Base-by-base conservation (phyloP, 768 basidiomycete species). In the Panellus pusillus region DNA sequence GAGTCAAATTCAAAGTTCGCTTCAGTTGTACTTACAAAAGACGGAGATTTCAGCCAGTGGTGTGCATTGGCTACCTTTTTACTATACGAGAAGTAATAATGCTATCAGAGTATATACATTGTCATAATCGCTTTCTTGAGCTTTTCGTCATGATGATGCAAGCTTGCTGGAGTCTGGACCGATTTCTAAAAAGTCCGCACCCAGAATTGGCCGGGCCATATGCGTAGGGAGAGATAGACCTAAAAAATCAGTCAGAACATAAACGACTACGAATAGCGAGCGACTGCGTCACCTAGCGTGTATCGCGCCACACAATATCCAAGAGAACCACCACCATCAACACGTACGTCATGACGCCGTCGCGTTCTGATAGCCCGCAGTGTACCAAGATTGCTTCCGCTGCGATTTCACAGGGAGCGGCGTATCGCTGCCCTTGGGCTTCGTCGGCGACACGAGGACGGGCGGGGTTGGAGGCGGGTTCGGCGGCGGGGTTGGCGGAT, bases 331-430 rank as follows among this genome's bases (percentile, higher is more conserved):
- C 9, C 3, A 9, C 13, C 19, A 3, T 35, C n/a, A 41, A 9
- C 35, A 14, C 27, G 9, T 39, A 24, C 12, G 13, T 39, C 20
- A 41, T 13, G 54, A 50, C 29, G 59, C 35, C 32, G 32, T n/a
- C n/a, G 32, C 32, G 32, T 35, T 35, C 52, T 56, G 53, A 20
- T 53, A 50, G 3, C 59, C 55, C 14, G 55, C 27, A 19, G 52
- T 42, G 39, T 57, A 57, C 55, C 51, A 61, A 24, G 59, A 61
- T 18, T 61, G 59, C 42, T 61, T 61, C 38, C 59, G 55, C 47
- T 61, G 59, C 11, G 59, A 56, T 44, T 61, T 61, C 9, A 54
- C 55, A 35, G 59, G 59, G 18, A 61, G 51, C 4, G 59, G 55
- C 45, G 59, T 54, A 5, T 56, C 54, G 41, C 18, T 48, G 13